Base-by-base conservation (phyloP, 352 stramenopile genomes). In the Pythium phragmiticola region DNA sequence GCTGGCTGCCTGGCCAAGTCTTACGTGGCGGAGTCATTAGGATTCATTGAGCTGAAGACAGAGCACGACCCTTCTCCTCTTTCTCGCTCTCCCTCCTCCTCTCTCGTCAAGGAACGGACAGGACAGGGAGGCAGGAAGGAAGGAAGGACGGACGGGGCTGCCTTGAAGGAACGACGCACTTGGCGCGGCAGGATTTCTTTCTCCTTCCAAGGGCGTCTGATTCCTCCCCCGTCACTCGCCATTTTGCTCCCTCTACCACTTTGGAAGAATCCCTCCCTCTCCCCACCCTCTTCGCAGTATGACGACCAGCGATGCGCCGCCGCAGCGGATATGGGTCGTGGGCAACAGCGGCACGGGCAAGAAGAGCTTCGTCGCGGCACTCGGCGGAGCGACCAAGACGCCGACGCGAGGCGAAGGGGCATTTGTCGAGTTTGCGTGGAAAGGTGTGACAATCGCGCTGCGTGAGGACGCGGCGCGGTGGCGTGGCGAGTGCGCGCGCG, bases 321-420 rank as follows among this genome's bases (percentile, higher is more conserved):
- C 34, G 8, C 57, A 30, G 46, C 36, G 57, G 16, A 17, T 72
- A 13, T 67, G 65, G 39, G 68, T 89, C 26, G 72, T 89, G 0
- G 82, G 82, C 3, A 64, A 61, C 16, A 51, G 58, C 11, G 71
- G 69, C 36, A 73, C 77, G 16, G 77, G 80, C 47, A 89, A 89
- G 70, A 68, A 57, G 30, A 80, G 71, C 52, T 75, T 91, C 33
- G 75, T 76, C 48, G 51, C 66, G 52, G 82, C 82, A 9, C 66
- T 91, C 8, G 80, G 80, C 30, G 59, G 34, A 19, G 23, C 37
- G 3, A 75, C 73, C 16, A 58, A 50, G 63, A 48, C 46, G n/a
- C 41, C 23, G 16, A 12, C 34, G 21, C 4, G 8, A 19, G 14
- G 11, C 17, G 41, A 37, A 4, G 7, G 4, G 28, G 13, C 41